A percentile compares a stretch with the other conserved stretches of the same genome.
Evolutionary conservation across 208 protist species (phyloP).

Genomic region (Phytomonas sp.): DNA sequence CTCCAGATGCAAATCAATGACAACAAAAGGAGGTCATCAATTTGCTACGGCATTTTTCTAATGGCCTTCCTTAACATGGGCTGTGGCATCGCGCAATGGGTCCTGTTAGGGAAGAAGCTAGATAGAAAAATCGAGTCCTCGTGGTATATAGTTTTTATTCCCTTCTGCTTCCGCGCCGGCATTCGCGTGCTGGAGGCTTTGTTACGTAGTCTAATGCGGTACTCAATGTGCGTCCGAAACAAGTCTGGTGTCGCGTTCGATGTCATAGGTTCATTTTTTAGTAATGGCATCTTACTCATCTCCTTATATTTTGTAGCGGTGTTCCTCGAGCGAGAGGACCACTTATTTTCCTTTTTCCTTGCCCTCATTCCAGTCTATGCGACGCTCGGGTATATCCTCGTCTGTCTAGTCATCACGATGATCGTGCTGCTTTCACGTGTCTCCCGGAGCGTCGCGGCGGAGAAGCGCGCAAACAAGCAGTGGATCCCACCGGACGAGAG

Average conservation of each 20-base stretch:
- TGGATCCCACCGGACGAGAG: constrained; percentile 38
- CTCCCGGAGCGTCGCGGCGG: constrained; percentile 19
- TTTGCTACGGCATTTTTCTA: constrained; percentile 70
- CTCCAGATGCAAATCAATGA: constrained; percentile 65
- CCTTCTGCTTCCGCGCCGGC: constrained; percentile 46
- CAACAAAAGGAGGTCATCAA: constrained; percentile 36
- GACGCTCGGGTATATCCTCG: constrained; percentile 54
- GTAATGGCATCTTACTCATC: constrained; percentile 65
- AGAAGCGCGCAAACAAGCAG: constrained; percentile 26
- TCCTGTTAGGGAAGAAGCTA: constrained; percentile 60
- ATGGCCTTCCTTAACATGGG: constrained; percentile 54
- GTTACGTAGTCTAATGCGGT: constrained; percentile 65
- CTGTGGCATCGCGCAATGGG: constrained; percentile 69
- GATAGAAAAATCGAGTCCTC: constrained; percentile 37
- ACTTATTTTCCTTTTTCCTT: constrained; percentile 22
- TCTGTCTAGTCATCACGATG: constrained; percentile 53
- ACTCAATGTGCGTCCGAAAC: constrained; percentile 56
- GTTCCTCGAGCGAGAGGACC: constrained; percentile 47
- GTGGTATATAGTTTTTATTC: constrained; percentile 77
- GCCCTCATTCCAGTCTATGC: constrained; percentile 78
- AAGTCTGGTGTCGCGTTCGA: constrained; percentile 64
- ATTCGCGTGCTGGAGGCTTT: constrained; percentile 68
- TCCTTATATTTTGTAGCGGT: constrained; percentile 80
- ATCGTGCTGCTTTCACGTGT: constrained; percentile 36
- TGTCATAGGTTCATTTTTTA: constrained; percentile 75